These are phyloP conservation scores for Colletotrichum viniferum DNA, from an alignment of 2,329 filamentous ascomycete genomes.

Conservation along the genomic window DNA sequence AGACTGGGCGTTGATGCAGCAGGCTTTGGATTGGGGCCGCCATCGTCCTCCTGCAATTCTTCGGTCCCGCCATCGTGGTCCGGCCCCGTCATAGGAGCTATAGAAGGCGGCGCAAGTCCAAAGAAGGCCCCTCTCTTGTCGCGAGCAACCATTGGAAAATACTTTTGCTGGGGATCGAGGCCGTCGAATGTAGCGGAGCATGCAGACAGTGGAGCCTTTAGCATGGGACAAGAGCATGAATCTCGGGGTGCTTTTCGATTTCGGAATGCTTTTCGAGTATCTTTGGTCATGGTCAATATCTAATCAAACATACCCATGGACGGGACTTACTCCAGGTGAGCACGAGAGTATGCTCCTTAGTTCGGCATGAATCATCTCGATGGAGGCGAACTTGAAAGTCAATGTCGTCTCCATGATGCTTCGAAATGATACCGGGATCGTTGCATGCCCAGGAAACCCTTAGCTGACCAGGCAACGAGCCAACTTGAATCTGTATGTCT, in stretches of 20 bases:
- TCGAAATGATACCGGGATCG: neutral
- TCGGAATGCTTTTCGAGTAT: no score
- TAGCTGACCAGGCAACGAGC: neutral
- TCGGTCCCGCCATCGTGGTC: no score
- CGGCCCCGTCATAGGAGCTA: no score
- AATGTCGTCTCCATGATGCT: neutral
- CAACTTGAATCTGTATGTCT: neutral
- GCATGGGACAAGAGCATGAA: no score
- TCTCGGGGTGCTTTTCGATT: no score
- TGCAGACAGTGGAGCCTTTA: neutral
- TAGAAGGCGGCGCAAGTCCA: neutral
- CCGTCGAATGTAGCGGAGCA: neutral
- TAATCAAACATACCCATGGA: neutral
- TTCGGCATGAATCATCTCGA: neutral
- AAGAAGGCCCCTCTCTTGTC: neutral
- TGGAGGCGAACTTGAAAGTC: neutral
- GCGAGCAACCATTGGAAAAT: neutral
- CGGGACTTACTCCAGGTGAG: neutral
- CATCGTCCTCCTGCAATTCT: neutral
- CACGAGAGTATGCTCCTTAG: neutral
- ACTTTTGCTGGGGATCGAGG: neutral
- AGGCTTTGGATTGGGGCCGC: no score
- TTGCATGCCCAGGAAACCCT: neutral
- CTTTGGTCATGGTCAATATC: neutral
- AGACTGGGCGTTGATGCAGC: fast-evolving